Evolutionary conservation across 495 filamentous ascomycete species (phyloP).

Genomic region (Tirmania nivea): DNA sequence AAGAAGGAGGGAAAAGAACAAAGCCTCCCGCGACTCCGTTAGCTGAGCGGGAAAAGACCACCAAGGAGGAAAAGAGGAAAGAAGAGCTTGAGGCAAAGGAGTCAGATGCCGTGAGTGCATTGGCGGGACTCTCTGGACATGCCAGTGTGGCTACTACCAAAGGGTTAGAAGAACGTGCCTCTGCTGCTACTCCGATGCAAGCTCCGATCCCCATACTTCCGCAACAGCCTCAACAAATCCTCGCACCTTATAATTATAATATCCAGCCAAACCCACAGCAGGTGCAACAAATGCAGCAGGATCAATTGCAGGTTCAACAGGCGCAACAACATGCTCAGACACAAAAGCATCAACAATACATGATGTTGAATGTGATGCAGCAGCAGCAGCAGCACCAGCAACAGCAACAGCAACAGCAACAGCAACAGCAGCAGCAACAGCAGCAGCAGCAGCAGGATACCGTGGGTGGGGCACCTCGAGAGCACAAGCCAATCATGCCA

Average conservation of each 20-base stretch:
- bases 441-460: constrained; percentile 17
- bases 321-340: neutral
- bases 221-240: constrained; percentile 5
- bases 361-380: neutral
- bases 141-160: neutral
- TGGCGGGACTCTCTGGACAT: constrained; percentile 7
- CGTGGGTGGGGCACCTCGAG: neutral
- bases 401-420: constrained; percentile 18
- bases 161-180: neutral
- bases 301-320: too few relatives aligned
- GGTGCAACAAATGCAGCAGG: neutral
- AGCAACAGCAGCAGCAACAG: constrained; percentile 22
- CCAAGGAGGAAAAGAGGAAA: constrained; percentile 13
- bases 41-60: constrained; percentile 3
- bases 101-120: constrained; percentile 8
- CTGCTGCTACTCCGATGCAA: constrained; percentile 1
- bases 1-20: neutral
- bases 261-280: neutral
- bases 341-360: neutral
- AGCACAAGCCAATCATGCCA: neutral
- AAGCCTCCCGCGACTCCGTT: neutral
- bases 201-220: constrained; percentile 3
- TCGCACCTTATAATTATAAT: neutral
- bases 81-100: constrained; percentile 16
- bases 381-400: constrained; percentile 33